Evolutionary conservation across 2,329 filamentous ascomycete genomes (phyloP).

Genomic region (Diaporthe longicolla): DNA sequence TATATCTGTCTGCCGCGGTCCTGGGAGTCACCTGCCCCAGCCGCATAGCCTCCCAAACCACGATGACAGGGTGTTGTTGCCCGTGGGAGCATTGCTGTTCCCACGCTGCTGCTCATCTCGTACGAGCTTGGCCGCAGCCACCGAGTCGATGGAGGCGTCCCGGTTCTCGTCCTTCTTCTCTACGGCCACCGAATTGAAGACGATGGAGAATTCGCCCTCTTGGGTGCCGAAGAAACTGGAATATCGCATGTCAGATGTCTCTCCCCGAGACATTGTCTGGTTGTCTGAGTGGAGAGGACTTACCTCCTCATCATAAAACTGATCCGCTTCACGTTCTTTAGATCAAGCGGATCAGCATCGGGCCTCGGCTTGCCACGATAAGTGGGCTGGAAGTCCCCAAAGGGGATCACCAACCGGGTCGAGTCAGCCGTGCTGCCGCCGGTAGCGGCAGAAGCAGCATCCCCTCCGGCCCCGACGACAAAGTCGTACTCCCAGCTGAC

Average conservation of each 20-base stretch:
- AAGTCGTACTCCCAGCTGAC: constrained; percentile 84
- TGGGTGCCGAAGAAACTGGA: constrained; percentile 81
- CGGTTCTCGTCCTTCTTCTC: constrained; percentile 6
- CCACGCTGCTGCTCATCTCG: neutral
- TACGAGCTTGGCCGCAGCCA: neutral
- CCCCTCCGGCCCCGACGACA: constrained; percentile 7
- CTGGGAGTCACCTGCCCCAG: constrained; percentile 29
- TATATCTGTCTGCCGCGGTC: neutral
- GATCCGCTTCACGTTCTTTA: constrained; percentile 73
- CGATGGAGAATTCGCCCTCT: constrained; percentile 75
- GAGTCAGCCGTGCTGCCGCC: constrained; percentile 46
- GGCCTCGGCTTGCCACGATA: constrained; percentile 78
- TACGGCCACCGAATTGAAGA: constrained; percentile 66
- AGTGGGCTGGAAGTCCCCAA: constrained; percentile 77
- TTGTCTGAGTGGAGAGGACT: constrained; percentile 42
- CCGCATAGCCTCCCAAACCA: constrained; percentile 34
- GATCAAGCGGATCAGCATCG: constrained; percentile 72
- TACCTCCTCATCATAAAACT: constrained; percentile 88
- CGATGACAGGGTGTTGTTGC: neutral
- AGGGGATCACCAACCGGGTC: constrained; percentile 69
- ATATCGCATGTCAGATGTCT: neutral
- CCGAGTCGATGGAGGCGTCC: neutral
- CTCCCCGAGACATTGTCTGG: no score
- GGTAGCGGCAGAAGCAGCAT: constrained; percentile 38
- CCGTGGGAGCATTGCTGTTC: neutral